Conservation (phyloP, 805 yeast genomes). For the Candida multigemmis region DNA sequence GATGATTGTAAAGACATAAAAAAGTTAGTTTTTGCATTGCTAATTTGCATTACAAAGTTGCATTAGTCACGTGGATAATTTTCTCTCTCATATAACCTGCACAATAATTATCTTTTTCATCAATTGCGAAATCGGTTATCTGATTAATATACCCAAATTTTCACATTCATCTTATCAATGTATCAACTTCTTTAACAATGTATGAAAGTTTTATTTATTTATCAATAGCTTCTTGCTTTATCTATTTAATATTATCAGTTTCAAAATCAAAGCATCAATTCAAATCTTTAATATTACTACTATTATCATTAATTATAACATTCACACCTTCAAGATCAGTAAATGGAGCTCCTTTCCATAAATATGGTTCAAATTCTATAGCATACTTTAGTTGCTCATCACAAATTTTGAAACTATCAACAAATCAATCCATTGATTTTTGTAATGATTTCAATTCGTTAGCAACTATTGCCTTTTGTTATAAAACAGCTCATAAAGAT, state of each 20-base stretch:
- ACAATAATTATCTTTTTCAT: no score
- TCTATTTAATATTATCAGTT: no score
- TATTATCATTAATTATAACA: constrained; percentile 6
- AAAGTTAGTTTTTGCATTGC: constrained; percentile 1
- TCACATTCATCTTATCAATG: no score
- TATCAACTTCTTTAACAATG: constrained; percentile 1
- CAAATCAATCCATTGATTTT: constrained; percentile 14
- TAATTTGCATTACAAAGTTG: no score
- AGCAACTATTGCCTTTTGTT: constrained; percentile 30
- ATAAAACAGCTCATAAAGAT: constrained; percentile 12
- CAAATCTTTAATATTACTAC: constrained; percentile 4
- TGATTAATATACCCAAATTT: no score
- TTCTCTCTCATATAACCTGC: no score
- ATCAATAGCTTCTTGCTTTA: no score
- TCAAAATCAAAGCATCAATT: constrained; percentile 2
- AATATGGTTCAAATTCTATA: constrained; percentile 16
- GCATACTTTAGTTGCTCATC: constrained; percentile 22
- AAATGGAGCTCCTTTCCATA: constrained; percentile 21
- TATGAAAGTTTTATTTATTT: background rate
- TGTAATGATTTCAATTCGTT: constrained; percentile 23
- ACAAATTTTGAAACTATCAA: constrained; percentile 9
- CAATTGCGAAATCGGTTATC: no score
- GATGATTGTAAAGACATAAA: constrained; percentile 65
- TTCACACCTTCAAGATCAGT: constrained; percentile 17
- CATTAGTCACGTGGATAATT: no score